Conservation (phyloP, 2,329 filamentous ascomycete species). For the Fusarium citri region DNA sequence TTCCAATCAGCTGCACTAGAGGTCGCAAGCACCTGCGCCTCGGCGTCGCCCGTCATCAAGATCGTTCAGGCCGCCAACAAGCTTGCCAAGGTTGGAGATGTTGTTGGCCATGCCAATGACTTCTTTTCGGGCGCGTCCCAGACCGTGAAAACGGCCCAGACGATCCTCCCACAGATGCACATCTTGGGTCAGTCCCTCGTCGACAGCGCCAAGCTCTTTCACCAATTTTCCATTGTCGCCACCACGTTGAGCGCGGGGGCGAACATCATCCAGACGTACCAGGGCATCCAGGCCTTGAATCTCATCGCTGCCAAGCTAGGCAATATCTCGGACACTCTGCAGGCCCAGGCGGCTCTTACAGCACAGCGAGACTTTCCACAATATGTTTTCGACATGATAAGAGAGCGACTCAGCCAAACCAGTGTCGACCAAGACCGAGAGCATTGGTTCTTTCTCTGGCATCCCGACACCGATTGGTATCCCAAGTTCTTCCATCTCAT, state of each 20-base stretch:
- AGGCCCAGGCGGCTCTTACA: constrained; percentile 52
- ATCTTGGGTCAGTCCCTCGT: constrained; percentile 51
- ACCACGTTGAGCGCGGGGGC: constrained; percentile 49
- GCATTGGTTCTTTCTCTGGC: constrained; percentile 56
- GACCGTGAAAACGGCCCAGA: constrained; percentile 36
- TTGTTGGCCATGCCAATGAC: constrained; percentile 40
- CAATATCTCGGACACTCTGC: constrained; percentile 49
- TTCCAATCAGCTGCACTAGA: constrained; percentile 30
- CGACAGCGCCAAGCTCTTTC: constrained; percentile 49
- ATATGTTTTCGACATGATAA: constrained; percentile 53
- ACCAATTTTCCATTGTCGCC: constrained; percentile 49
- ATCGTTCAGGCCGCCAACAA: constrained; percentile 45
- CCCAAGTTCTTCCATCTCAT: constrained; percentile 54
- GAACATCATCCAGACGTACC: constrained; percentile 52
- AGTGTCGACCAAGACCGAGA: constrained; percentile 46
- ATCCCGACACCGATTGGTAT: constrained; percentile 57
- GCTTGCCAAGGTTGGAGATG: constrained; percentile 43
- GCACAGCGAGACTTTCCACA: constrained; percentile 54
- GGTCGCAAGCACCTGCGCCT: constrained; percentile 27
- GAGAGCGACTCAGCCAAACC: constrained; percentile 51
- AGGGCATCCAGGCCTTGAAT: constrained; percentile 51
- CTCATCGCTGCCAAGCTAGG: constrained; percentile 52
- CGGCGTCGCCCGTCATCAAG: constrained; percentile 35
- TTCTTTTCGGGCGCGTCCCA: constrained; percentile 42
- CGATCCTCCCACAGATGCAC: constrained; percentile 50